phyloP scores from a whole-genome alignment of 257 asterid species.

The Solanum pimpinellifolium region DNA sequence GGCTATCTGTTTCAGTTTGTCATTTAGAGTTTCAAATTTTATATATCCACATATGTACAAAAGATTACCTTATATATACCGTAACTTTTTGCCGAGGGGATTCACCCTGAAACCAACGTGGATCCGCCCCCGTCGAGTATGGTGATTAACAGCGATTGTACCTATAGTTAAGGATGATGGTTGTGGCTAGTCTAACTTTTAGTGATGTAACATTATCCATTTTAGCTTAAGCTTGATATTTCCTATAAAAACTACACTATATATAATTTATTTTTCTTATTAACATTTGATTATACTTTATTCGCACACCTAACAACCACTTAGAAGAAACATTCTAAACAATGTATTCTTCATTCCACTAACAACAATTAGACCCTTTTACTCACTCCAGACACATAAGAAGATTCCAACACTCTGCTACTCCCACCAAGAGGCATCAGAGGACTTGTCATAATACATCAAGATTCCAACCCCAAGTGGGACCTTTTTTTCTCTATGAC shows the following conservation, averaged over 20 bases:
- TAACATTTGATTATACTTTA: background rate
- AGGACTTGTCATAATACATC: background rate
- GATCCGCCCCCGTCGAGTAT: too few species aligned
- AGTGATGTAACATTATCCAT: background rate
- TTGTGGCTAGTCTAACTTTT: background rate
- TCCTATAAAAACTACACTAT: background rate
- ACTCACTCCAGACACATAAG: background rate
- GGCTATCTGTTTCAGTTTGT: too few species aligned
- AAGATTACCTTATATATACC: too few species aligned
- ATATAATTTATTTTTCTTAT: background rate
- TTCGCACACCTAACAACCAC: background rate
- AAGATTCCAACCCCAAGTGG: slow-evolving; percentile 6
- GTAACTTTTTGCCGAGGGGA: too few species aligned
- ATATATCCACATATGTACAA: too few species aligned
- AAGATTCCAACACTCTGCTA: background rate
- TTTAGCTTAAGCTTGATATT: background rate
- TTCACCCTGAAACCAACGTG: too few species aligned
- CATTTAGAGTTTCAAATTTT: too few species aligned
- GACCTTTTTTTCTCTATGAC: background rate
- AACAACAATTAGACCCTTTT: background rate
- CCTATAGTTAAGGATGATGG: background rate
- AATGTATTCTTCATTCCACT: background rate
- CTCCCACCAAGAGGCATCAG: background rate
- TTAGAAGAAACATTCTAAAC: too few species aligned
- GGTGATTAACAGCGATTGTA: background rate